Evolutionary conservation across 2,329 filamentous ascomycete genomes (phyloP).

Genomic region (Didymella pinodella): DNA sequence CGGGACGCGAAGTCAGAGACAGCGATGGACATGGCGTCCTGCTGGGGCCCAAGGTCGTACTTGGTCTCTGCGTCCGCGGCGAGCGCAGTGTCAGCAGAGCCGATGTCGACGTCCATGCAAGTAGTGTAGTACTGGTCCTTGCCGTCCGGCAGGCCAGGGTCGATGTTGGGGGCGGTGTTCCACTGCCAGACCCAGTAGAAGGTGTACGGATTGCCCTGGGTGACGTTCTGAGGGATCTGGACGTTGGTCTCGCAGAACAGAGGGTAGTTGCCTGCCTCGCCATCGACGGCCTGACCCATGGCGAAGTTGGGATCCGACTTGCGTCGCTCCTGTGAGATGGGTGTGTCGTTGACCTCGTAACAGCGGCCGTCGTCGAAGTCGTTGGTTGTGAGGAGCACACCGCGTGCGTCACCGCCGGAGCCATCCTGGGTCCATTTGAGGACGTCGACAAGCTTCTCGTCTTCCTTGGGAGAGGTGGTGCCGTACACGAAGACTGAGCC

Average conservation of each 20-base stretch:
- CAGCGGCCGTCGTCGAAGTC: slow-evolving; percentile 92
- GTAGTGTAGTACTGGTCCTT: slow-evolving; percentile 67
- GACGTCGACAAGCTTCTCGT: slow-evolving; percentile 69
- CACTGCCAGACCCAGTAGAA: slow-evolving; percentile 99
- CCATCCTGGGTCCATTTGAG: slow-evolving; percentile 84
- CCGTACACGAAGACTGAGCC: slow-evolving; percentile 60
- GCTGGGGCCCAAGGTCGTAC: slow-evolving; percentile 46
- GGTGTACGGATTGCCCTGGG: slow-evolving; percentile 73
- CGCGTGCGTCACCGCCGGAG: slow-evolving; percentile 79
- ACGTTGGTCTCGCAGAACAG: slow-evolving; percentile 85
- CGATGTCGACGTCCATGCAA: slow-evolving; percentile 63
- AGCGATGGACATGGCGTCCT: slow-evolving; percentile 54
- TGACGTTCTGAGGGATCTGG: slow-evolving; percentile 71
- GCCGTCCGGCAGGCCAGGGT: slow-evolving; percentile 53
- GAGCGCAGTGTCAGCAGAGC: slow-evolving; percentile 40
- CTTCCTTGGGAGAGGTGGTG: slow-evolving; percentile 56
- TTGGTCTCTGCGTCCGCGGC: slow-evolving; percentile 26
- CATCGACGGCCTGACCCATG: slow-evolving; percentile 57
- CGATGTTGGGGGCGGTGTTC: slow-evolving; percentile 53
- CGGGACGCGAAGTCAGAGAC: slow-evolving; percentile 52
- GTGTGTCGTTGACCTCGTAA: slow-evolving; percentile 73
- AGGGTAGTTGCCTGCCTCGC: slow-evolving; percentile 54
- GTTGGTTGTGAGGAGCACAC: slow-evolving; percentile 76
- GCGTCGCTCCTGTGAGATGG: slow-evolving; percentile 68
- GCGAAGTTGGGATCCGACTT: slow-evolving; percentile 62